Evolutionary conservation across 2,329 filamentous ascomycete genomes (phyloP).

Genomic region (Chaetomiaceae sp.): DNA sequence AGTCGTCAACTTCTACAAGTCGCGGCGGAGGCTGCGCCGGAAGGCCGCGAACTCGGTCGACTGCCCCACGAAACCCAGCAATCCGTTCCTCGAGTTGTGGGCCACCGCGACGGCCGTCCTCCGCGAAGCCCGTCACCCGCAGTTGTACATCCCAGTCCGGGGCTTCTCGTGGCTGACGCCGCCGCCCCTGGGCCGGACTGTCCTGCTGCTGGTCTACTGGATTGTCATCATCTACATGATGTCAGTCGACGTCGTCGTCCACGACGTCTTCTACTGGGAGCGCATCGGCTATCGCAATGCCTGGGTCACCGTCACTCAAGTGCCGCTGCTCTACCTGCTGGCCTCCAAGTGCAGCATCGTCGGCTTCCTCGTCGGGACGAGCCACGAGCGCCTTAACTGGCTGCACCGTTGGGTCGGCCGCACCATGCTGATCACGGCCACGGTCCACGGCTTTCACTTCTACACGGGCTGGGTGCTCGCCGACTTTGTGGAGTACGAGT

Average conservation of each 20-base stretch:
- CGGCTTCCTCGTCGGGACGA: conserved; percentile 55
- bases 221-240: conserved; percentile 53
- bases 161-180: conserved; percentile 52
- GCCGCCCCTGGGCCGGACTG: conserved; percentile 49
- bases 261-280: conserved; percentile 55
- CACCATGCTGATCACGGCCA: conserved; percentile 61
- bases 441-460: conserved; percentile 65
- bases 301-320: conserved; percentile 59
- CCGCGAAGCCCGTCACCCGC: conserved; percentile 52
- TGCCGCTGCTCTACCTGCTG: conserved; percentile 58
- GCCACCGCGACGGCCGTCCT: conserved; percentile 52
- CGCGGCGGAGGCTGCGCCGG: conserved; percentile 39
- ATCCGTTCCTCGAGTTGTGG: conserved; percentile 43
- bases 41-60: conserved; percentile 38
- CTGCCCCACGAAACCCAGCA: conserved; percentile 48
- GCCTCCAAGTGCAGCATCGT: conserved; percentile 54
- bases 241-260: conserved; percentile 38
- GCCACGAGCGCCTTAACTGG: conserved; percentile 67
- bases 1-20: conserved; percentile 38
- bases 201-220: conserved; percentile 53
- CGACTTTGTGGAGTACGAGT: conserved; percentile 52
- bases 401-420: conserved; percentile 66
- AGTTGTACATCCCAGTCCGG: conserved; percentile 42
- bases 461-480: conserved; percentile 56
- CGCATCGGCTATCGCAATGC: conserved; percentile 62